Evolutionary conservation across 2,329 filamentous ascomycete species (phyloP), one percentile per base, ranked within the genome.

Genomic region (Lachnellula arida): DNA sequence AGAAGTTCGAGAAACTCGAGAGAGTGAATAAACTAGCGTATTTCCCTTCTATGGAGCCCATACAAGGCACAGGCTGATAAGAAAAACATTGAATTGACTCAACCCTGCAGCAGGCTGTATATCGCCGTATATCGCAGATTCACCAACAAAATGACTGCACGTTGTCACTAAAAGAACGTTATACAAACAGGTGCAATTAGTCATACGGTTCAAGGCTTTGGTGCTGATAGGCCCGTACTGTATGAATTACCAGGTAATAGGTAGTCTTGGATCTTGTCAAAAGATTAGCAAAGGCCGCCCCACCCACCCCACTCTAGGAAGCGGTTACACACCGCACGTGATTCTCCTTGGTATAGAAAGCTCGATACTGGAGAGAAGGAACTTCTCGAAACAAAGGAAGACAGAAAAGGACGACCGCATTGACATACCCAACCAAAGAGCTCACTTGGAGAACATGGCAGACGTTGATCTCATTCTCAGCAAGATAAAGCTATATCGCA

Each of bases 401-500:
- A 32, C 28, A 3, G 9, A 32, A 32, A 32, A 32, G 28, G 28
- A 32, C 28, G 28, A 32, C 28, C 28, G 28, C 9, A 32, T 7
- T 40, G 17, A 17, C 17, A 39, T 7, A 17, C n/a, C 14, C 15
- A 40, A 5, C 14, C 37, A 17, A 40, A 12, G 15, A 40, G 9
- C 15, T 14, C 12, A 44, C 12, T 17, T 44, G 2, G 19, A 12
- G 19, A 51, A 32, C 14, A 62, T 62, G 58, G 52, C 59, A 35
- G 61, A 62, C 43, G 46, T 56, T 7, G 53, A 52, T 9, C 52
- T 62, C 17, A 54, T 64, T 22, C 56, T 62, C 17, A 54, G 53
- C 14, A 60, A 60, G 15, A 52, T 59, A n/a, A 64, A 64, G 25
- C 53, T 62, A n/a, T 64, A 64, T 37, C 56, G 46, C 39, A 49